Evolutionary conservation across 805 yeast genomes (phyloP).

Genomic region (Pichia scutulata): DNA sequence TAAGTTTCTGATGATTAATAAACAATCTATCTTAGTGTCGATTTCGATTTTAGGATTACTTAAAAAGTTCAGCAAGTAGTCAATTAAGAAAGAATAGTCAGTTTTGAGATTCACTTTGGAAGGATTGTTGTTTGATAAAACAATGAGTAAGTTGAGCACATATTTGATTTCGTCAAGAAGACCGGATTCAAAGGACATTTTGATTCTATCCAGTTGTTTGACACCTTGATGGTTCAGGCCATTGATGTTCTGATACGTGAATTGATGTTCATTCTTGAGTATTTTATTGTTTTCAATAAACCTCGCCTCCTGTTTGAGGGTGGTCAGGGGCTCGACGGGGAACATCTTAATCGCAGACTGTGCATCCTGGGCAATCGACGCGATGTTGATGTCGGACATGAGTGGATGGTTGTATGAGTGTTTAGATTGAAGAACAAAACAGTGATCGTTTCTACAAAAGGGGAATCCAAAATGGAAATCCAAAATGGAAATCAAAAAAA

Average conservation of each 20-base stretch:
- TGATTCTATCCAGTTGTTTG: conserved; percentile 55
- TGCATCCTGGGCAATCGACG: not conserved
- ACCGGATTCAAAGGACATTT: conserved; percentile 61
- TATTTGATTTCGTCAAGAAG: conserved; percentile 62
- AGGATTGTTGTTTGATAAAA: conserved; percentile 35
- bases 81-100: conserved; percentile 34
- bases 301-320: conserved; percentile 28
- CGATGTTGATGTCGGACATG: not conserved
- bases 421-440: too few relatives aligned
- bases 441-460: too few relatives aligned
- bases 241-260: conserved; percentile 25
- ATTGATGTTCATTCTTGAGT: conserved; percentile 25
- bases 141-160: conserved; percentile 52
- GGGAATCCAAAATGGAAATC: too few relatives aligned
- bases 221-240: conserved; percentile 44
- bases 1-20: conserved; percentile 69
- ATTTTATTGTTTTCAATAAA: conserved; percentile 26
- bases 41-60: conserved; percentile 18
- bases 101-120: conserved; percentile 33
- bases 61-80: conserved; percentile 20
- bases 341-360: conserved; percentile 14
- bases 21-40: conserved; percentile 35
- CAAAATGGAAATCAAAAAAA: too few relatives aligned
- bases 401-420: too few relatives aligned
- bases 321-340: conserved; percentile 28